Evolutionary conservation across 495 filamentous ascomycete species (phyloP), one percentile per base, ranked within the genome.

Genomic region (Podospora conica): DNA sequence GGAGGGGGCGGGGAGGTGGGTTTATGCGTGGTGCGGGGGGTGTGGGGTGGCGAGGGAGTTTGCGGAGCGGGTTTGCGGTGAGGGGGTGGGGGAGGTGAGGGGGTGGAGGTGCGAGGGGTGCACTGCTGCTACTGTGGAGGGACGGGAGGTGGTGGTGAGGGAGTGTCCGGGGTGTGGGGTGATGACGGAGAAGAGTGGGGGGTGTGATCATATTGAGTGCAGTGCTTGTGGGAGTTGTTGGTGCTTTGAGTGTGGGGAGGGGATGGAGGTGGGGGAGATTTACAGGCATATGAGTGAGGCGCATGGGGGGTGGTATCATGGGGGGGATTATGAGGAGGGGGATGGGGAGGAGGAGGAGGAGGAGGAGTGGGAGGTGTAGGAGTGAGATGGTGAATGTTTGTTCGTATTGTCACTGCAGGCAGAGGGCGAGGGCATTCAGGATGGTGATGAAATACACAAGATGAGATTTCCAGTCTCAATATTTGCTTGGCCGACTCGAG

Each of bases 11-110:
- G 78, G 77, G 6, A 28, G 53, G n/a, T 81, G 77, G 77, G 75
- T 81, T 1, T 79, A 75, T 55, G 78, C 69, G 9, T 81, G 79
- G 77, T 83, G 80, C 63, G 24, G 4, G 10, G 61, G 62, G 7
- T 81, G 80, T 56, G 68, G 69, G 3, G 9, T 31, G 4, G 80
- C 79, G 1, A 76, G 71, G 67, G 71, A 68, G 65, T 73, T 66
- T 53, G 62, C 77, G 9, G 53, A 62, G 53, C 20, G 65, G 22
- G 65, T 55, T 5, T 31, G 63, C 15, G 63, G 31, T 3, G 65
- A 0, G 5, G 53, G 23, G n/a, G 24, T 9, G 9, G 60, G 20
- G 9, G 61, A 55, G 27, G n/a, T 63, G 9, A 63, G 23, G 18
- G 15, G n/a, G 23, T 63, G 61, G 61, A 21, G 12, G 6, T 63